These are phyloP conservation scores for Grosmannia huntii DNA, from an alignment of 2,329 filamentous ascomycete genomes.

Conservation along the genomic window DNA sequence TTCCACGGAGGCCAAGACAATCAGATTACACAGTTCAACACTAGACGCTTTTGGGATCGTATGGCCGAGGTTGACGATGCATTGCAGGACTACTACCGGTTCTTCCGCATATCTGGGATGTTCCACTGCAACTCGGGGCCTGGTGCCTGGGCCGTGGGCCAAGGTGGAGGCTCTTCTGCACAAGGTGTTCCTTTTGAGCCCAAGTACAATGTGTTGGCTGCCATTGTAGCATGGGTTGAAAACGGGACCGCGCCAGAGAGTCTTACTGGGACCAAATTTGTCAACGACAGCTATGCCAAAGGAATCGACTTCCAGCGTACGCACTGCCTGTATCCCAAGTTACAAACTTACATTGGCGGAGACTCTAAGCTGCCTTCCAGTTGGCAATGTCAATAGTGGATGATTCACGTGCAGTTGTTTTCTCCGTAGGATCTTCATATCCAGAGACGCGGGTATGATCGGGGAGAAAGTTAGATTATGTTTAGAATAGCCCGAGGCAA, in stretches of 20 bases:
- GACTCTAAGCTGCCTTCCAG: conserved; percentile 3
- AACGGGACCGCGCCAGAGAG: conserved; percentile 26
- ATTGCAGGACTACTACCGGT: conserved; percentile 32
- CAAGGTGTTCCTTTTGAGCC: conserved; percentile 18
- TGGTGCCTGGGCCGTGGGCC: conserved; percentile 23
- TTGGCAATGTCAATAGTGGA: conserved; percentile 2
- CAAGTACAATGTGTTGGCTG: conserved; percentile 28
- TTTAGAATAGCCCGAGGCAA: too few relatives aligned
- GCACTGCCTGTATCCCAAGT: conserved; percentile 6
- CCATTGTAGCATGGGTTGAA: conserved; percentile 35
- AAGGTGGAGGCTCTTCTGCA: conserved; percentile 10
- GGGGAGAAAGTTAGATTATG: too few relatives aligned
- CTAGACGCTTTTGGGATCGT: conserved; percentile 33
- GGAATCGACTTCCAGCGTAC: conserved; percentile 7
- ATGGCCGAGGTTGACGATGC: conserved; percentile 22
- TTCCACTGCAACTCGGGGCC: conserved; percentile 34
- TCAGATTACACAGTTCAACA: conserved; percentile 30
- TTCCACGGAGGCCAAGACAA: conserved; percentile 30
- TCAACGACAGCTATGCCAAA: neutral
- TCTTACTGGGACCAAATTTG: conserved; percentile 8
- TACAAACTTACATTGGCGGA: conserved; percentile 4
- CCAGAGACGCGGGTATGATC: too few relatives aligned
- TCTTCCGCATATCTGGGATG: conserved; percentile 40
- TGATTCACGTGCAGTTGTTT: too few relatives aligned
- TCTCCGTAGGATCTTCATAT: too few relatives aligned